These are phyloP conservation scores for Coemansia umbellata DNA, from an alignment of 192 early-diverging fungal species.

Conservation along the genomic window DNA sequence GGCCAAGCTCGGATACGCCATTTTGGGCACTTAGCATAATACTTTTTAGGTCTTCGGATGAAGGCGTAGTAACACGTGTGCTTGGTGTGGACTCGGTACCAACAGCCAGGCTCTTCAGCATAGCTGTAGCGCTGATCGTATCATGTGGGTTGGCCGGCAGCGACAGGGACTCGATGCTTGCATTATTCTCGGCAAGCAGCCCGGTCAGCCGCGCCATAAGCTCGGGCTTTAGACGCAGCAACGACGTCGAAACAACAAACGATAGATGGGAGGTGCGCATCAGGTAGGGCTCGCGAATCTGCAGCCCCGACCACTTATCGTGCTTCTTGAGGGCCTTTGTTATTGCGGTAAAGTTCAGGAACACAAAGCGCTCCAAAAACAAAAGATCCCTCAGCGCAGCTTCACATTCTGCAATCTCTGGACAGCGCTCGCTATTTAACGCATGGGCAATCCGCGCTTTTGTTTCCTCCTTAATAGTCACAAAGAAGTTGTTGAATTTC, in stretches of 20 bases:
- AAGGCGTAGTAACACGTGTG: constrained; percentile 18
- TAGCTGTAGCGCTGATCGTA: constrained; percentile 14
- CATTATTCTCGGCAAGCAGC: constrained; percentile 26
- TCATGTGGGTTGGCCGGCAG: constrained; percentile 1
- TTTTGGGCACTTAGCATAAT: constrained; percentile 49
- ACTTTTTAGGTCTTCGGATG: constrained; percentile 4
- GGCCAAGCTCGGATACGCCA: constrained; percentile 49
- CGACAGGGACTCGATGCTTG: constrained; percentile 22
- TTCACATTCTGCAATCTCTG: constrained; percentile 28
- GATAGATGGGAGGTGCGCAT: constrained; percentile 61
- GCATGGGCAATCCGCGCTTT: constrained; percentile 8
- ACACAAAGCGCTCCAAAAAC: constrained; percentile 74
- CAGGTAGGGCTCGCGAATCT: constrained; percentile 68
- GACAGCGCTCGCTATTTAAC: constrained; percentile 12
- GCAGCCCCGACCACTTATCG: constrained; percentile 77
- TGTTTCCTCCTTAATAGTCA: constrained; percentile 26
- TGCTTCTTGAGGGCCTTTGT: constrained; percentile 86
- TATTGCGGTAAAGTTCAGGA: constrained; percentile 82
- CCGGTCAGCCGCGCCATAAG: constrained; percentile 62
- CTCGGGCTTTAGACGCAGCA: constrained; percentile 64
- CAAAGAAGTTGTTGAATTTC: constrained; percentile 56
- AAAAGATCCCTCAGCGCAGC: constrained; percentile 60
- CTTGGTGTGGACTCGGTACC: not conserved
- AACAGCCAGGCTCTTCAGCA: constrained; percentile 12
- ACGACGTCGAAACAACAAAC: constrained; percentile 63